Percentiles rank a stretch among this genome's conserved stretches.
phyloP scores from a whole-genome alignment of 805 yeast genomes.

The Isabelozyma heimii region DNA sequence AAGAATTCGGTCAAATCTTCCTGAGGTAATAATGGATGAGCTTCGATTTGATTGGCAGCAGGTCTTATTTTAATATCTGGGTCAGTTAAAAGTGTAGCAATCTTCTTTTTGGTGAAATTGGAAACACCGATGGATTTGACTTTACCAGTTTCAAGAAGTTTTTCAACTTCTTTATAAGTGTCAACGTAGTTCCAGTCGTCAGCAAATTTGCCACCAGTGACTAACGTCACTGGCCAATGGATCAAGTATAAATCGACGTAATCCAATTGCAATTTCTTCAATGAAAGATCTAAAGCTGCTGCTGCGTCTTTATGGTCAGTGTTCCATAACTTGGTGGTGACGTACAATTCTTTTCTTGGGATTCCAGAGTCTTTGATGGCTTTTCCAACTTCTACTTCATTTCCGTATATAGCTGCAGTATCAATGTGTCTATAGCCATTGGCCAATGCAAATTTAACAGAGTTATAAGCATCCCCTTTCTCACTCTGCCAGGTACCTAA shows the following conservation, averaged over 20 bases:
- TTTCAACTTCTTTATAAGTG: constrained; percentile 37
- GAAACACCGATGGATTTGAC: constrained; percentile 57
- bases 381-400: constrained; percentile 59
- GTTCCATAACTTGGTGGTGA: constrained; percentile 65
- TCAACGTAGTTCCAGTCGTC: constrained; percentile 15
- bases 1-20: constrained; percentile 53
- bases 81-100: constrained; percentile 42
- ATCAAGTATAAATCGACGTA: constrained; percentile 71
- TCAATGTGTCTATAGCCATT: constrained; percentile 71
- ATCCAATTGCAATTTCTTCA: constrained; percentile 59
- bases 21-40: constrained; percentile 48
- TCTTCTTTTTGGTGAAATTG: constrained; percentile 43
- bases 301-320: constrained; percentile 47
- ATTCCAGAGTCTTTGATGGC: constrained; percentile 51
- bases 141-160: constrained; percentile 16
- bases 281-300: constrained; percentile 51
- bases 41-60: constrained; percentile 50
- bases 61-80: constrained; percentile 40
- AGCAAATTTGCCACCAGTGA: constrained; percentile 16
- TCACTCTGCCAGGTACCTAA: constrained; percentile 67
- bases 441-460: constrained; percentile 55
- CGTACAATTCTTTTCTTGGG: constrained; percentile 58
- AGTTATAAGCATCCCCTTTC: constrained; percentile 43
- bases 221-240: constrained; percentile 65
- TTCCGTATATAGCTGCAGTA: constrained; percentile 62